Percentiles rank a stretch among this genome's conserved stretches.
These are phyloP conservation scores for Thymus mandschuricus DNA, from an alignment of 257 asterid species.

Conservation along the genomic window DNA sequence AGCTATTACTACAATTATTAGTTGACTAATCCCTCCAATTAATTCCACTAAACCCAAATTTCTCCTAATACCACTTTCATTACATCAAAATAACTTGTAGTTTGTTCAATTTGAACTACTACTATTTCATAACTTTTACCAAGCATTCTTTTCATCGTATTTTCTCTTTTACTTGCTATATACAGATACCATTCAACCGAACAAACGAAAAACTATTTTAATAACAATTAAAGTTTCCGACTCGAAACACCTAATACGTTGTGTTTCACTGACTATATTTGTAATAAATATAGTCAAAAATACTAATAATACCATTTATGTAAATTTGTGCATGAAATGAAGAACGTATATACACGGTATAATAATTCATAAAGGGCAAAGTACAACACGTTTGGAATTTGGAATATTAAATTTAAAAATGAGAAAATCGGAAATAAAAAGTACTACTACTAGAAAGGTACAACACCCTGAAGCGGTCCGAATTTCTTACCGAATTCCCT, in stretches of 20 bases:
- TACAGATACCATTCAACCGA: background rate
- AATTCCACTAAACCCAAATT: background rate
- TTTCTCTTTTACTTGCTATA: no score
- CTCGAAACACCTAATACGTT: no score
- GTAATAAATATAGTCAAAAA: no score
- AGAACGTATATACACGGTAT: no score
- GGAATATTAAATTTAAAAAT: background rate
- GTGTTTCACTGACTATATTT: no score
- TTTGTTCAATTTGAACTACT: background rate
- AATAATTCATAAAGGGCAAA: background rate
- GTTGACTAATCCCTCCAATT: background rate
- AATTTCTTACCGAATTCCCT: background rate
- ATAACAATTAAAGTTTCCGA: no score
- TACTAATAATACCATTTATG: no score
- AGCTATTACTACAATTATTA: background rate
- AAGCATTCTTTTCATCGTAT: background rate
- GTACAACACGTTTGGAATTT: background rate
- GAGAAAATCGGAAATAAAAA: background rate
- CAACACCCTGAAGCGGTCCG: constrained; percentile 18
- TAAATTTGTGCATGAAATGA: no score
- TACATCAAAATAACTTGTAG: background rate
- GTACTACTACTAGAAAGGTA: background rate
- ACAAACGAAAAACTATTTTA: no score
- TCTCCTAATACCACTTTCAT: no score
- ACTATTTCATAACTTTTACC: background rate